Evolutionary conservation across 495 filamentous ascomycete species (phyloP).

Genomic region (Monascus purpureus): DNA sequence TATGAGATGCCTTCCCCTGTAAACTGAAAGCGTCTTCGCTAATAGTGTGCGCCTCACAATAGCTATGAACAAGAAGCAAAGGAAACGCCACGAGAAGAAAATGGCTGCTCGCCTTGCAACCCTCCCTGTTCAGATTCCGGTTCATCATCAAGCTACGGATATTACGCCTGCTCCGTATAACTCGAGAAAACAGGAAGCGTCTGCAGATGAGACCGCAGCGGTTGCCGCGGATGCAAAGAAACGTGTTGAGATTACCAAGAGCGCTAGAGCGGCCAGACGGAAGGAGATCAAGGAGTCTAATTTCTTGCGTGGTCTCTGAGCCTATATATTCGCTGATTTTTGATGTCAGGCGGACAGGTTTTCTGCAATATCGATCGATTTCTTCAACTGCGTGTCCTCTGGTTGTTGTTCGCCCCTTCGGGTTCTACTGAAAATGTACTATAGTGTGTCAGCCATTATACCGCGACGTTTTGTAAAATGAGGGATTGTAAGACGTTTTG

Average conservation of each 20-base stretch:
- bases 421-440: too few relatives aligned
- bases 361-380: too few relatives aligned
- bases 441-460: too few relatives aligned
- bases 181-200: constrained; percentile 10
- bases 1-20: too few relatives aligned
- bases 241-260: constrained; percentile 36
- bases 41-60: too few relatives aligned
- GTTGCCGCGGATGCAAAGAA: constrained; percentile 24
- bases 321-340: too few relatives aligned
- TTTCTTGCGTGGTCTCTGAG: constrained; percentile 72
- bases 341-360: too few relatives aligned
- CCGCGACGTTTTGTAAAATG: too few relatives aligned
- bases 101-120: constrained; percentile 50
- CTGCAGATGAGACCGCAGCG: constrained; percentile 12
- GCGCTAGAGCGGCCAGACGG: constrained; percentile 55
- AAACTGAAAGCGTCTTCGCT: too few relatives aligned
- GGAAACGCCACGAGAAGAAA: constrained; percentile 46
- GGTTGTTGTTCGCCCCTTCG: too few relatives aligned
- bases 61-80: constrained; percentile 44
- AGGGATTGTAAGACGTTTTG: too few relatives aligned
- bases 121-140: constrained; percentile 59
- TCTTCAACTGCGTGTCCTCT: too few relatives aligned
- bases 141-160: constrained; percentile 76
- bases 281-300: constrained; percentile 81
- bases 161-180: constrained; percentile 44